These are phyloP conservation scores for Abelmoschus esculentus DNA, from an alignment of 345 rosid species.

Conservation along the genomic window DNA sequence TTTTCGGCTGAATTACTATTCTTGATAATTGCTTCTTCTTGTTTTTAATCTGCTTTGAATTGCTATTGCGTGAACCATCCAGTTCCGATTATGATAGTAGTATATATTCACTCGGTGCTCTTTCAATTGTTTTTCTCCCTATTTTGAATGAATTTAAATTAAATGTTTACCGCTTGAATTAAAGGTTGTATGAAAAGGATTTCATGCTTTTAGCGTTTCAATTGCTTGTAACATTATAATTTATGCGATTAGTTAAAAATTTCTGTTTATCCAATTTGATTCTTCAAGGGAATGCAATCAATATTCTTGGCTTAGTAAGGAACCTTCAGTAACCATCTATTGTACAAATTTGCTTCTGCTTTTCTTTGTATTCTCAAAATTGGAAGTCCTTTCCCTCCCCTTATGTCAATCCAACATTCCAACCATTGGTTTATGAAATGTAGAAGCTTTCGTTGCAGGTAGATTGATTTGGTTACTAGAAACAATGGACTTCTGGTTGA, in stretches of 20 bases:
- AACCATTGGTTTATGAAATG: background rate
- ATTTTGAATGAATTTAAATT: background rate
- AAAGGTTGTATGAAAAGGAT: background rate
- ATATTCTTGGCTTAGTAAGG: background rate
- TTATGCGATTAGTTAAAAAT: background rate
- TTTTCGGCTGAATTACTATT: background rate
- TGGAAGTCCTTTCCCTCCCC: no score
- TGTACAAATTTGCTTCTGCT: no score
- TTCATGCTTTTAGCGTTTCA: background rate
- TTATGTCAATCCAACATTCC: no score
- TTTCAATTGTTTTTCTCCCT: background rate
- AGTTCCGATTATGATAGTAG: background rate
- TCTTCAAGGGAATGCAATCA: background rate
- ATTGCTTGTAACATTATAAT: background rate
- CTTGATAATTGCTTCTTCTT: background rate
- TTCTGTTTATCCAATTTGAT: background rate
- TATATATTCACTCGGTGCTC: background rate
- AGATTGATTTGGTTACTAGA: slow-evolving; percentile 6
- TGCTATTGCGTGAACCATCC: background rate
- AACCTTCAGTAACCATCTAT: background rate
- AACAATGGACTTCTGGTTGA: slow-evolving; percentile 38
- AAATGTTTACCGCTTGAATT: background rate
- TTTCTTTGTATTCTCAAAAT: no score
- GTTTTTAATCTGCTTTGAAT: background rate
- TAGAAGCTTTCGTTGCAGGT: slow-evolving; percentile 12